Percentiles rank a stretch among this genome's conserved stretches.
phyloP scores from a whole-genome alignment of 2,329 filamentous ascomycete genomes.

The Botryotinia globosa region DNA sequence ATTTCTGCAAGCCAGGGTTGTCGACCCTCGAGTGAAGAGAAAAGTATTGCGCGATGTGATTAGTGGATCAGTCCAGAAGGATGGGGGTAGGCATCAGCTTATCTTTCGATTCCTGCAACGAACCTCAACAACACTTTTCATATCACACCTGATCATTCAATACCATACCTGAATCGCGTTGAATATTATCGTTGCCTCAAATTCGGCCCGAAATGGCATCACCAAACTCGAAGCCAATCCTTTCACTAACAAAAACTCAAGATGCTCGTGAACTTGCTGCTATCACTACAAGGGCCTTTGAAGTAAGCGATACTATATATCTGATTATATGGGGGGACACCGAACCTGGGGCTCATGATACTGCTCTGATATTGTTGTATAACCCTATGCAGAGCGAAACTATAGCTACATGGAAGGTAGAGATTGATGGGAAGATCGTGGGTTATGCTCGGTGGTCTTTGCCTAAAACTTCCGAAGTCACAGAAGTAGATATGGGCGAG shows the following conservation, averaged over 20 bases:
- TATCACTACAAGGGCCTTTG: neutral
- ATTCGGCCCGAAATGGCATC: neutral
- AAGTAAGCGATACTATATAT: neutral
- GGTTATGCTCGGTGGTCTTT: slow-evolving; percentile 2
- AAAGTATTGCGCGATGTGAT: neutral
- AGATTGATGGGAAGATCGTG: neutral
- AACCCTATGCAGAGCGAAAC: neutral
- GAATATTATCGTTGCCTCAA: neutral
- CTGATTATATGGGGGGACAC: neutral
- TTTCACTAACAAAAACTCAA: neutral
- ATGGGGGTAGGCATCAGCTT: neutral
- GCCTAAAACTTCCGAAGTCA: neutral
- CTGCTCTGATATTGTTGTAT: neutral
- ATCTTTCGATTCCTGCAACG: neutral
- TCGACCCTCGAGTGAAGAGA: neutral
- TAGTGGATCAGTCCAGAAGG: neutral
- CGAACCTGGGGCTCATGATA: neutral
- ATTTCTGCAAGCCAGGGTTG: neutral
- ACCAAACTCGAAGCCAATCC: neutral
- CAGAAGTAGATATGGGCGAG: rapidly evolving
- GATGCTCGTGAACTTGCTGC: neutral
- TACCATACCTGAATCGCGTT: neutral
- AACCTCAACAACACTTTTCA: neutral
- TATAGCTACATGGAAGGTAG: neutral
- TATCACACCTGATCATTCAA: neutral